Evolutionary conservation across 108 stramenopile genomes (phyloP).

Genomic region (Cyclostephanos invisitatus): DNA sequence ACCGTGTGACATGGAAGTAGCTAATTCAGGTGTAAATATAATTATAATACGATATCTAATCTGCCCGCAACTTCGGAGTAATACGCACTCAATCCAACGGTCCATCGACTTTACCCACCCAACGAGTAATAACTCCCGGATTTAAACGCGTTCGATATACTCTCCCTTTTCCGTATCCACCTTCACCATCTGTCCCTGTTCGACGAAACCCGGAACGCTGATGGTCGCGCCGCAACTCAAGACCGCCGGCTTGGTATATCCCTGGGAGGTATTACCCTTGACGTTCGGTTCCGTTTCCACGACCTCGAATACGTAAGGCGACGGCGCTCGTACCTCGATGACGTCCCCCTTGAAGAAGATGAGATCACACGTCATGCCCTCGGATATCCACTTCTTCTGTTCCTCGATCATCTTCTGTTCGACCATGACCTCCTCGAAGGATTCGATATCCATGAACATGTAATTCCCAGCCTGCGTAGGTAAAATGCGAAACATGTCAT

Average conservation of each 20-base stretch:
- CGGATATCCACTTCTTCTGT: conserved; percentile 78
- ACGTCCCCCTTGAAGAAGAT: conserved; percentile 83
- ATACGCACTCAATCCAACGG: background rate
- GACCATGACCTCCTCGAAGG: conserved; percentile 88
- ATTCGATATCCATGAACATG: conserved; percentile 91
- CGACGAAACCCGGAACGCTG: conserved; percentile 78
- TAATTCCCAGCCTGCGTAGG: conserved; percentile 51
- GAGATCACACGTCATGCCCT: conserved; percentile 82
- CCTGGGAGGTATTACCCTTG: conserved; percentile 94
- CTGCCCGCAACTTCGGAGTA: too few relatives aligned
- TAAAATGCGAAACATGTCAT: too few relatives aligned
- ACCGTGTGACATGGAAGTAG: background rate
- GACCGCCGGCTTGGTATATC: conserved; percentile 81
- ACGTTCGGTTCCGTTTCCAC: conserved; percentile 89
- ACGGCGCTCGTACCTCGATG: conserved; percentile 87
- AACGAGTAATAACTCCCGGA: background rate
- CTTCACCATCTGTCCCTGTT: conserved; percentile 69
- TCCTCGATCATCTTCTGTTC: conserved; percentile 61
- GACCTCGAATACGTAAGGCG: conserved; percentile 67
- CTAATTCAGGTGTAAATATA: background rate
- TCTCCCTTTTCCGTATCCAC: conserved; percentile 83
- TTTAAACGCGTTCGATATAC: conserved; percentile 63
- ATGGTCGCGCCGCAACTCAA: conserved; percentile 78
- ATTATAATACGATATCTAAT: too few relatives aligned
- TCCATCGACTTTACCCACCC: background rate